Evolutionary conservation across 2,329 filamentous ascomycete genomes (phyloP).

Genomic region (Blumeria hordei): DNA sequence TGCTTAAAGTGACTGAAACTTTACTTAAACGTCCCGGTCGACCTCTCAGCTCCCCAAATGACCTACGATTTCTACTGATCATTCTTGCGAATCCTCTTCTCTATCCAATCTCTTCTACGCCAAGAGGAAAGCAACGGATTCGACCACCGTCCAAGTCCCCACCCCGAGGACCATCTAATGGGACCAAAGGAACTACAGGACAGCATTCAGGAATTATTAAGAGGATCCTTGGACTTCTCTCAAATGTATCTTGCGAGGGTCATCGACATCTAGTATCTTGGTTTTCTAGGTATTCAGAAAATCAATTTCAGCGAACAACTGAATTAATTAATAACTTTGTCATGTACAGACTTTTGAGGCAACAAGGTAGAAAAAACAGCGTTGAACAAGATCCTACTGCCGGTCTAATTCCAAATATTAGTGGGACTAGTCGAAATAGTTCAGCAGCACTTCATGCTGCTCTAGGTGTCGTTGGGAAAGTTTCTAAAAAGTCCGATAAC

Average conservation of each 20-base stretch:
- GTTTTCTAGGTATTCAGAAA: conserved; percentile 46
- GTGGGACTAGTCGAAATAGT: conserved; percentile 32
- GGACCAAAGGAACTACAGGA: conserved; percentile 19
- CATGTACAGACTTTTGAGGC: conserved; percentile 52
- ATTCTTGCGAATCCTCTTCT: conserved; percentile 59
- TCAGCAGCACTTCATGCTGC: conserved; percentile 52
- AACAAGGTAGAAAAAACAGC: conserved; percentile 40
- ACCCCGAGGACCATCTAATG: conserved; percentile 2
- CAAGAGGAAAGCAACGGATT: conserved; percentile 9
- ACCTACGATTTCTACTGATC: conserved; percentile 57
- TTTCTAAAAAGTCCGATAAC: conserved; percentile 29
- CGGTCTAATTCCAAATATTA: conserved; percentile 50
- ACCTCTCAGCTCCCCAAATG: conserved; percentile 38
- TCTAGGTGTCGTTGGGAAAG: conserved; percentile 28
- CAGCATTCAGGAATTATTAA: conserved; percentile 71
- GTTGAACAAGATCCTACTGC: conserved; percentile 34
- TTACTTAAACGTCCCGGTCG: conserved; percentile 58
- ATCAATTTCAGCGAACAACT: conserved; percentile 46
- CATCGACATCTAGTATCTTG: conserved; percentile 57
- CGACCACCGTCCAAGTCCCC: conserved; percentile 6
- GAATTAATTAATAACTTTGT: conserved; percentile 59
- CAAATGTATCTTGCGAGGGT: conserved; percentile 49
- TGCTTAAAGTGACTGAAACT: conserved; percentile 59
- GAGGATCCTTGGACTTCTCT: conserved; percentile 55
- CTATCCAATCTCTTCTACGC: conserved; percentile 19